A percentile compares a stretch with the other conserved stretches of the same genome.
Conservation (phyloP, 169 alveolate species). For the Plasmodium falciparum region DNA sequence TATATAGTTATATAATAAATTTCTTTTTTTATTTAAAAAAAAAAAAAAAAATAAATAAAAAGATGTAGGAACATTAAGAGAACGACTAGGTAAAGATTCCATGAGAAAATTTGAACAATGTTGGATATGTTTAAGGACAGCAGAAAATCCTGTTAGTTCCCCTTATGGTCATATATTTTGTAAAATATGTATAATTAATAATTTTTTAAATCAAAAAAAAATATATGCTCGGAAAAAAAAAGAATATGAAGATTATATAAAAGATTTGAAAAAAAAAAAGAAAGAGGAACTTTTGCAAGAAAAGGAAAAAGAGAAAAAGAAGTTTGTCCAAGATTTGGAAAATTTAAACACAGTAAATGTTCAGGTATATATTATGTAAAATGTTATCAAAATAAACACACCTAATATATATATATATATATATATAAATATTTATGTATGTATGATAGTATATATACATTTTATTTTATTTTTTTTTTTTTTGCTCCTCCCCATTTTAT, state of each 20-base stretch:
- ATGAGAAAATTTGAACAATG: conserved; percentile 93
- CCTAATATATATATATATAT: conserved; percentile 45
- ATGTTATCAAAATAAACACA: conserved; percentile 8
- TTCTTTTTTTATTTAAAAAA: not conserved
- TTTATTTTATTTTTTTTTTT: conserved; percentile 37
- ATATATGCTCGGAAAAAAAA: conserved; percentile 48
- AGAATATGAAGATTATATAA: conserved; percentile 36
- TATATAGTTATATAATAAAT: not conserved
- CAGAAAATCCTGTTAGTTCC: conserved; percentile 91
- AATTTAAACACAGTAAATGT: conserved; percentile 53
- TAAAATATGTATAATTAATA: conserved; percentile 92
- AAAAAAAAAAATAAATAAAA: too few species aligned
- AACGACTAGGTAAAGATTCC: conserved; percentile 93
- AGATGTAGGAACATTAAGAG: conserved; percentile 90
- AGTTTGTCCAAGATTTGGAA: conserved; percentile 49
- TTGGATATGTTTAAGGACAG: conserved; percentile 92
- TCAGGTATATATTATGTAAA: conserved; percentile 61
- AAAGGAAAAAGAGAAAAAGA: conserved; percentile 74
- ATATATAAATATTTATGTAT: conserved; percentile 2
- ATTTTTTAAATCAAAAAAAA: conserved; percentile 90
- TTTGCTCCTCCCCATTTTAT: too few species aligned
- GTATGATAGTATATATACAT: not conserved
- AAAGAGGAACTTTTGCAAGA: conserved; percentile 61
- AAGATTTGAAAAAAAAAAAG: conserved; percentile 68
- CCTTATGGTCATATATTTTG: conserved; percentile 95